Conservation (phyloP, 371 early-diverging fungal genomes). For the Mucor mucedo region DNA sequence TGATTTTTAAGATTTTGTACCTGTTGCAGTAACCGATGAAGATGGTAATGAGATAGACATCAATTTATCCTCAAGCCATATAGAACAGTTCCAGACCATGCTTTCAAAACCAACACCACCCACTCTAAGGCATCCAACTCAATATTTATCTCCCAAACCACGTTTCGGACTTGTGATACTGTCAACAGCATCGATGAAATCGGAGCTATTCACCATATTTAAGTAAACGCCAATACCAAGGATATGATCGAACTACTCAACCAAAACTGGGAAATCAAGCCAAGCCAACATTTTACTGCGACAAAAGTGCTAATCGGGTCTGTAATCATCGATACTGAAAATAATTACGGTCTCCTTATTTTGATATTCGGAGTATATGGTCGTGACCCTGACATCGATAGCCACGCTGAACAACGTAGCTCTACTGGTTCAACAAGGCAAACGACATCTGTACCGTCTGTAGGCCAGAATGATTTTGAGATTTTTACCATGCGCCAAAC, state of each 20-base stretch:
- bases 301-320: conserved; percentile 9
- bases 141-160: no score
- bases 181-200: no score
- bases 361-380: conserved; percentile 15
- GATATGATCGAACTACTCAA: conserved; percentile 16
- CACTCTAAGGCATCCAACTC: no score
- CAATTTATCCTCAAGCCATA: no score
- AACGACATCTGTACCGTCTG: conserved; percentile 15
- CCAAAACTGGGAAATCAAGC: conserved; percentile 12
- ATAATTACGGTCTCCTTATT: conserved; percentile 15
- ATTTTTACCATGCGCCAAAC: conserved; percentile 14
- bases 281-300: conserved; percentile 11
- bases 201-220: no score
- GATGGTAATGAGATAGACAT: no score
- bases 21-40: no score
- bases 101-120: not conserved
- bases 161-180: no score
- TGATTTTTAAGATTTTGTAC: no score
- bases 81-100: not conserved
- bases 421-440: conserved; percentile 13
- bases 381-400: conserved; percentile 19
- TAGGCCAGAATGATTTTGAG: conserved; percentile 13
- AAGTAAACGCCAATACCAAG: conserved; percentile 13
- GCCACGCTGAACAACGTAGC: conserved; percentile 15
- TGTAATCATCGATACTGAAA: conserved; percentile 24